Base-by-base conservation (phyloP, 495 filamentous ascomycete species). In the Hyaloscypha hepaticicola region DNA sequence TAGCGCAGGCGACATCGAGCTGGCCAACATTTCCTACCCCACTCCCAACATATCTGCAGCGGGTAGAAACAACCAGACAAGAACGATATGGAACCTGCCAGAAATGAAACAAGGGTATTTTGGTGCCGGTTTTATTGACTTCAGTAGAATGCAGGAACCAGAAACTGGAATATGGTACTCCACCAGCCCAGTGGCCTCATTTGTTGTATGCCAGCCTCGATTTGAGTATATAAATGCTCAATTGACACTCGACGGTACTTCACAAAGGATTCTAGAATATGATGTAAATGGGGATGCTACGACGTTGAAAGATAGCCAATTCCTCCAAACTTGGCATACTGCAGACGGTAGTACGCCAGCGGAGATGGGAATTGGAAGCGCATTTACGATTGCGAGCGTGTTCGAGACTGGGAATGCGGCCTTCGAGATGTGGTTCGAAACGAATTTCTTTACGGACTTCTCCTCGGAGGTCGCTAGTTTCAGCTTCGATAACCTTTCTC, bases 401-500 rank as follows among this genome's bases (percentile, higher is more conserved):
- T 34, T 34, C 31, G 31, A 34, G 31, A 34, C 31, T 34, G 31
- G 31, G 5, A 34, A 5, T 34, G 31, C 12, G 31, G 31, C 31
- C 5, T 34, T 34, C 31, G 31, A 34, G 31, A 5, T 34, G 52
- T 55, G 52, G 52, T 26, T 29, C 52, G 52, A 55, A 29, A 26
- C 52, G 5, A 27, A 55, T 28, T 55, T 55, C 27, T 28, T 55
- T 25, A 28, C 52, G 25, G 52, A 55, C 27, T 3, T 25, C 6
- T 24, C 21, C 6, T 25, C 52, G 12, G 5, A 55, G 14, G 19
- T 55, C 19, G n/a, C 52, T 19, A 25, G 21, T 19, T 55, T 55
- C 27, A 25, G 26, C 27, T 55, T 55, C 52, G n/a, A 24, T 28
- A n/a, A 55, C 52, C 52, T 55, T 28, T 55, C 52, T 25, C 52